Percentiles rank a stretch among this genome's conserved stretches.
Evolutionary conservation across 1,284 basidiomycete species (phyloP).

Genomic region (Boletus smithii): DNA sequence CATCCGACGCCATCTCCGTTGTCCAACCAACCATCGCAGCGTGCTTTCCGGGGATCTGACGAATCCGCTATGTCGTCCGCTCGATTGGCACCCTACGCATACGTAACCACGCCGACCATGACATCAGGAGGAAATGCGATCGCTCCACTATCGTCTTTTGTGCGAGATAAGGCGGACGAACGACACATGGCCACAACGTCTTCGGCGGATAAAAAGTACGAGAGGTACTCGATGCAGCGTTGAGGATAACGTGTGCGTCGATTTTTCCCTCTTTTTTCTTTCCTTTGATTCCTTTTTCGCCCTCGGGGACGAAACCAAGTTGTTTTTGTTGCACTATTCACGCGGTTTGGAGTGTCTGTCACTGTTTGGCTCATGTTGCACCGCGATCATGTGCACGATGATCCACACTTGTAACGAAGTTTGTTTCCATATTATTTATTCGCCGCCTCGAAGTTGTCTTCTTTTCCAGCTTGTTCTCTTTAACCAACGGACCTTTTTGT

Average conservation of each 20-base stretch:
- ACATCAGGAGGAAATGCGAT: constrained; percentile 23
- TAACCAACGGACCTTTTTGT: not conserved
- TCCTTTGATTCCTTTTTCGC: not conserved
- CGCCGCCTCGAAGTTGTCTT: not conserved
- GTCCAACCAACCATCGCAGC: constrained; percentile 39
- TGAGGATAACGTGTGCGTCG: constrained; percentile 10
- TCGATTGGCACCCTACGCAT: constrained; percentile 32
- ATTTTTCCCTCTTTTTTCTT: not conserved
- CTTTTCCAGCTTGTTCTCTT: not conserved
- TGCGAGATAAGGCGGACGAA: constrained; percentile 44
- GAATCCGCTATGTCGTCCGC: constrained; percentile 22
- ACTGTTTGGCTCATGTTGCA: constrained; percentile 9
- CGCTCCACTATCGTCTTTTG: constrained; percentile 48
- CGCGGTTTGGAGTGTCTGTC: constrained; percentile 8
- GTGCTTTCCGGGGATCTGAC: constrained; percentile 28
- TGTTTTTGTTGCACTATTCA: constrained; percentile 6
- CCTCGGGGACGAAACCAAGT: not conserved
- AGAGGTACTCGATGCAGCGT: constrained; percentile 29
- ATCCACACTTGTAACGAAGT: constrained; percentile 4
- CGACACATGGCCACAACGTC: constrained; percentile 31
- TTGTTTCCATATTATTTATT: constrained; percentile 21
- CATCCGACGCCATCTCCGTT: constrained; percentile 44
- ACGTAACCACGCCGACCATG: constrained; percentile 33
- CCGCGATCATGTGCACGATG: not conserved
- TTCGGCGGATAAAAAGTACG: constrained; percentile 28